These are phyloP conservation scores for Helminthosporium solani DNA, from an alignment of 2,329 filamentous ascomycete genomes.

Conservation along the genomic window DNA sequence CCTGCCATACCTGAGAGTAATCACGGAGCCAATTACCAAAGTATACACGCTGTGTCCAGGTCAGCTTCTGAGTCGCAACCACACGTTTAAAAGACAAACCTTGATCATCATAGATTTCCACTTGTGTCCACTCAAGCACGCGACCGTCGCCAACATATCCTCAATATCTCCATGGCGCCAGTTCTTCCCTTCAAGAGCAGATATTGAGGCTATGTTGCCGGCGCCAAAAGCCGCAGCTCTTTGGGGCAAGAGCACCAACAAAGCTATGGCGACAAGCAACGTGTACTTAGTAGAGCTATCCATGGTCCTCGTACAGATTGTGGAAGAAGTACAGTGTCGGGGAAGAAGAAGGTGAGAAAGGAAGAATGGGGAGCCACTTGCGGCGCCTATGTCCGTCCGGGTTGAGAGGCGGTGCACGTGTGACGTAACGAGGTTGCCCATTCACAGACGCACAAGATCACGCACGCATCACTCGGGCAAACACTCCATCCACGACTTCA, in stretches of 20 bases:
- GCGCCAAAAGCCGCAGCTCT: slow-evolving; percentile 49
- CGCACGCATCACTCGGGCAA: no score
- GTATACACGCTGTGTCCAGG: slow-evolving; percentile 38
- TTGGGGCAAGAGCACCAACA: slow-evolving; percentile 40
- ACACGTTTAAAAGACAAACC: slow-evolving; percentile 14
- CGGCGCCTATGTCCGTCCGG: not conserved
- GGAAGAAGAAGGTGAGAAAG: not conserved
- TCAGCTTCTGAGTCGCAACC: slow-evolving; percentile 15
- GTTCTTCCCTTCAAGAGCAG: slow-evolving; percentile 49
- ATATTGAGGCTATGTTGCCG: slow-evolving; percentile 47
- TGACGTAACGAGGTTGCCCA: not conserved
- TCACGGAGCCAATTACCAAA: slow-evolving; percentile 53
- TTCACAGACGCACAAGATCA: not conserved
- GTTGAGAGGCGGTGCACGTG: not conserved
- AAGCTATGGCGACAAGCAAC: slow-evolving; percentile 38
- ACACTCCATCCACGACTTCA: not conserved
- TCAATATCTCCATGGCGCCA: slow-evolving; percentile 57
- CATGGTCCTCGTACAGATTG: slow-evolving; percentile 24
- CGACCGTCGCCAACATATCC: slow-evolving; percentile 52
- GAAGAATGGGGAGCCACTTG: not conserved
- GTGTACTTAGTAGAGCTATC: slow-evolving; percentile 35
- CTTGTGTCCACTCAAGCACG: slow-evolving; percentile 46
- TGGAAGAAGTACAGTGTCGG: not conserved
- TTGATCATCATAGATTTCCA: slow-evolving; percentile 51
- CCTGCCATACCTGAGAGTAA: slow-evolving; percentile 54